phyloP scores from a whole-genome alignment of 805 yeast species.

The Wickerhamomyces hampshirensis region DNA sequence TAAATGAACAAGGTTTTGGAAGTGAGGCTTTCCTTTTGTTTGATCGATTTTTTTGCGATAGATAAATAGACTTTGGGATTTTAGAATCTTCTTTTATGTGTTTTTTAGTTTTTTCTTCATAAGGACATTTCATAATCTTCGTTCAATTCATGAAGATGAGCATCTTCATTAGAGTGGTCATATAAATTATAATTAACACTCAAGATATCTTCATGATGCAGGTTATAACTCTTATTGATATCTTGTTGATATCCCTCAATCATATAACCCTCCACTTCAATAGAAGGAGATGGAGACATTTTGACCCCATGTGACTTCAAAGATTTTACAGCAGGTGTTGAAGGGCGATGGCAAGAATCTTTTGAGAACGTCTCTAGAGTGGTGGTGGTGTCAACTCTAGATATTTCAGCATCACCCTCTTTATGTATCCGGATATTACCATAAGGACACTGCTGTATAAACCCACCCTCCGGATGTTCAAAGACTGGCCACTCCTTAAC shows the following conservation, averaged over 20 bases:
- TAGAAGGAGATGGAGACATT: slow-evolving; percentile 18
- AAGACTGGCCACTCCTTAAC: slow-evolving; percentile 21
- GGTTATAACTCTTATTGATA: slow-evolving; percentile 18
- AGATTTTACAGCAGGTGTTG: background rate
- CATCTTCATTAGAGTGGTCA: slow-evolving; percentile 21
- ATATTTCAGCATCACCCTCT: slow-evolving; percentile 16
- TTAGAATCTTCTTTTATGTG: background rate
- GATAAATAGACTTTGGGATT: too few species aligned
- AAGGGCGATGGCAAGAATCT: background rate
- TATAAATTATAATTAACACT: slow-evolving; percentile 23
- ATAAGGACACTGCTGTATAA: slow-evolving; percentile 23
- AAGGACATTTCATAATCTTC: slow-evolving; percentile 23
- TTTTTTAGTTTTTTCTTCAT: slow-evolving; percentile 1
- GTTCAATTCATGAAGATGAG: slow-evolving; percentile 12
- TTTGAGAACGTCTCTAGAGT: slow-evolving; percentile 10
- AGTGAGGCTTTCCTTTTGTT: too few species aligned
- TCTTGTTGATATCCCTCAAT: slow-evolving; percentile 22
- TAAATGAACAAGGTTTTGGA: too few species aligned
- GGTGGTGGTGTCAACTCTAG: slow-evolving; percentile 16
- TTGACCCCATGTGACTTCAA: background rate
- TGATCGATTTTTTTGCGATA: background rate
- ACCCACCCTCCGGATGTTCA: slow-evolving; percentile 21
- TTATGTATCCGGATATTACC: slow-evolving; percentile 20
- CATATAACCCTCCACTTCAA: slow-evolving; percentile 24
- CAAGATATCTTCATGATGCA: slow-evolving; percentile 21